Evolutionary conservation across 176 grass and related monocot genomes (phyloP).

Genomic region (Guadua angustifolia): DNA sequence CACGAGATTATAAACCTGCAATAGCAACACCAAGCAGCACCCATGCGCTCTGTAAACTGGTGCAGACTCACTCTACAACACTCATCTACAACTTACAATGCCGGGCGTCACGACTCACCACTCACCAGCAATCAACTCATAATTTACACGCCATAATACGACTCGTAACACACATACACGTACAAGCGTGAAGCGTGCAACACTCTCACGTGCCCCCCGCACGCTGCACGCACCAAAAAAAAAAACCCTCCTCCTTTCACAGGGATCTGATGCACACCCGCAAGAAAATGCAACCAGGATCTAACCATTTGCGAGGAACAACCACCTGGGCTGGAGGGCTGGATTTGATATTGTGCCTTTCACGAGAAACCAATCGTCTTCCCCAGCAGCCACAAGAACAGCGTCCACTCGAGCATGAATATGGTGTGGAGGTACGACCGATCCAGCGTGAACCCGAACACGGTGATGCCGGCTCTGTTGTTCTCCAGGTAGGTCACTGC

Average conservation of each 20-base stretch:
- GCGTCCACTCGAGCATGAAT: conserved; percentile 86
- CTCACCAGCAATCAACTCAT: background rate
- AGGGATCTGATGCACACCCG: background rate
- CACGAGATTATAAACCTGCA: background rate
- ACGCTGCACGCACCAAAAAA: background rate
- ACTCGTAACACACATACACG: background rate
- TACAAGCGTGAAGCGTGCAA: no score
- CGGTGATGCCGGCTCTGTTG: conserved; percentile 90
- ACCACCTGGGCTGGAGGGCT: background rate
- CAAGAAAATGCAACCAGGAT: conserved; percentile 1
- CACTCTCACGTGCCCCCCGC: no score
- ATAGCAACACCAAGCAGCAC: background rate
- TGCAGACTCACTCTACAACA: background rate
- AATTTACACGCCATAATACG: conserved; percentile 38
- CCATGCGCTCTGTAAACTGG: background rate
- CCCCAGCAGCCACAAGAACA: conserved; percentile 89
- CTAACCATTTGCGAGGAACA: background rate
- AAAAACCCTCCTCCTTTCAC: background rate
- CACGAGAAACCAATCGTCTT: conserved; percentile 85
- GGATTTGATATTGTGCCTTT: background rate
- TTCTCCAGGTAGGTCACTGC: conserved; percentile 98
- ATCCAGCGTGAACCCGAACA: conserved; percentile 93
- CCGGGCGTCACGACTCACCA: no score
- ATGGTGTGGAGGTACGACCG: conserved; percentile 81
- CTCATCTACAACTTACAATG: background rate